phyloP scores from a whole-genome alignment of 192 early-diverging fungal species.

The Coemansia sp. region DNA sequence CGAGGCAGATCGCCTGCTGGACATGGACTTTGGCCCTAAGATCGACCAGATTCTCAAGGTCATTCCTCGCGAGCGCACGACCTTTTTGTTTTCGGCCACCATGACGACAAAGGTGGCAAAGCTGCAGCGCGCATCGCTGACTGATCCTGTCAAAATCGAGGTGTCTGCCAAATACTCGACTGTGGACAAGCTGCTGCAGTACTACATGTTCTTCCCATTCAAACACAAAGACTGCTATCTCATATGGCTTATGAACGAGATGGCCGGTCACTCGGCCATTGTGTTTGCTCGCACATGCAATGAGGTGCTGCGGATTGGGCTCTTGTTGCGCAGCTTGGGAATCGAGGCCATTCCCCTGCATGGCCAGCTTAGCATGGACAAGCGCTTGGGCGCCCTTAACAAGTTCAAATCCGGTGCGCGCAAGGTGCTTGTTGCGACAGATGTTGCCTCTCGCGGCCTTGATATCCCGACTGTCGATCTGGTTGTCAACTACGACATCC shows the following conservation, averaged over 20 bases:
- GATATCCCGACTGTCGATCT: constrained; percentile 96
- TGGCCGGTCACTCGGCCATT: constrained; percentile 87
- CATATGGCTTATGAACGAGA: constrained; percentile 89
- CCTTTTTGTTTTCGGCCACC: constrained; percentile 93
- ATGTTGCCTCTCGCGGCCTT: constrained; percentile 88
- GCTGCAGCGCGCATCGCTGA: constrained; percentile 85
- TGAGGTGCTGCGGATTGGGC: constrained; percentile 78
- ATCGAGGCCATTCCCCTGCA: constrained; percentile 93
- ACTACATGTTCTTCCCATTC: constrained; percentile 95
- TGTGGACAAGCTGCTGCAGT: constrained; percentile 87
- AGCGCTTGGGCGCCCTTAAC: constrained; percentile 85
- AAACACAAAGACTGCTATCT: constrained; percentile 94
- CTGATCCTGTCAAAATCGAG: constrained; percentile 90
- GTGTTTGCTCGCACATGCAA: constrained; percentile 90
- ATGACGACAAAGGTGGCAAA: constrained; percentile 99
- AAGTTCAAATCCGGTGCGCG: constrained; percentile 92
- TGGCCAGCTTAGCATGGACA: constrained; percentile 88
- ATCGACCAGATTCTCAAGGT: constrained; percentile 92
- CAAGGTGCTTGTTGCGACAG: constrained; percentile 90
- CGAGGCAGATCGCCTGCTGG: constrained; percentile 88
- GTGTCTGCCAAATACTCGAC: constrained; percentile 97
- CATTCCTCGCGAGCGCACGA: constrained; percentile 88
- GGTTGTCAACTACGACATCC: constrained; percentile 97
- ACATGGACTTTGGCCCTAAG: constrained; percentile 95
- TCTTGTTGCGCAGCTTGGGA: constrained; percentile 87